Evolutionary conservation across 2,329 filamentous ascomycete genomes (phyloP).

Genomic region (Metarhizium brunneum): DNA sequence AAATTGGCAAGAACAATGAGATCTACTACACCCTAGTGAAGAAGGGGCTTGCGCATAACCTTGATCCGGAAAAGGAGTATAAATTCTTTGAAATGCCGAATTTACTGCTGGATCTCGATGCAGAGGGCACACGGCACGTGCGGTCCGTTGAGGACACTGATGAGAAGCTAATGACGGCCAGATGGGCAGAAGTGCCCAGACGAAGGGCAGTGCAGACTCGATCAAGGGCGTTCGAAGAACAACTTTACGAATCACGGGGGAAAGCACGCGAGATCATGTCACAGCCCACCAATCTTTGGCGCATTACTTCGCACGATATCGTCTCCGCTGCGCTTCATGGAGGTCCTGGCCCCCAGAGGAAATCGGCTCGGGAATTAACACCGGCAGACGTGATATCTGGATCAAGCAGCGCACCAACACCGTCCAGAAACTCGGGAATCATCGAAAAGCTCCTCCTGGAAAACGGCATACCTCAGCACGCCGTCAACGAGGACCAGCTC

Average conservation of each 20-base stretch:
- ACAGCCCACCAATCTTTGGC: conserved; percentile 23
- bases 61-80: conserved; percentile 8
- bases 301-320: conserved; percentile 33
- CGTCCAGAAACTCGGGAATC: background rate
- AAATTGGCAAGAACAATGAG: conserved; percentile 11
- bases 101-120: conserved; percentile 43
- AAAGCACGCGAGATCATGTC: conserved; percentile 16
- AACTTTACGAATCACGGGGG: conserved; percentile 16
- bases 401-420: background rate
- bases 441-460: conserved; percentile 13
- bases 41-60: conserved; percentile 3
- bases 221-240: conserved; percentile 20
- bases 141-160: conserved; percentile 29
- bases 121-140: conserved; percentile 33
- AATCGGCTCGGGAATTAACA: background rate
- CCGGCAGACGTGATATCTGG: background rate
- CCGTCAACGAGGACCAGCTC: conserved; percentile 17
- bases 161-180: conserved; percentile 20
- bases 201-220: conserved; percentile 15
- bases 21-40: conserved; percentile 19
- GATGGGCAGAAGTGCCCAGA: conserved; percentile 19
- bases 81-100: conserved; percentile 31
- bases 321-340: conserved; percentile 24
- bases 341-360: background rate
- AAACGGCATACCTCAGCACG: conserved; percentile 23